These are phyloP conservation scores for Hypoxylon rubiginosum DNA, from an alignment of 2,329 filamentous ascomycete species.

Conservation along the genomic window DNA sequence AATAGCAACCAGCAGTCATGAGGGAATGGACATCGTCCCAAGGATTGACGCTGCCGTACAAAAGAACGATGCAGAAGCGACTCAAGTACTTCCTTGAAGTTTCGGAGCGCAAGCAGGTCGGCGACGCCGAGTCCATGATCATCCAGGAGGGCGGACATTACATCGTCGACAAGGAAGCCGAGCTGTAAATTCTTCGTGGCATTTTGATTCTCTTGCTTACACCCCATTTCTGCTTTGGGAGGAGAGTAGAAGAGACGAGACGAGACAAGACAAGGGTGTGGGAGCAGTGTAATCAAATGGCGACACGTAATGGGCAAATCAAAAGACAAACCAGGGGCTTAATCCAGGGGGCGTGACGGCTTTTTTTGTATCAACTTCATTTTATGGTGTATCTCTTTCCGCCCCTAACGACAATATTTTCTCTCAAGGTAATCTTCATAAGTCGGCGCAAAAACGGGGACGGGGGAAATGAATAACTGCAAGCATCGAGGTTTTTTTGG, in stretches of 20 bases:
- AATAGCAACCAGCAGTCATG: constrained; percentile 94
- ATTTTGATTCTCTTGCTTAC: not conserved
- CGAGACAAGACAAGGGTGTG: not conserved
- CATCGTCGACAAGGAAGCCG: constrained; percentile 34
- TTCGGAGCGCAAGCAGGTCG: constrained; percentile 89
- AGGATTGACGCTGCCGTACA: constrained; percentile 74
- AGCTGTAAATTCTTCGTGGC: constrained; percentile 38
- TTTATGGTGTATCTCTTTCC: constrained; percentile 7
- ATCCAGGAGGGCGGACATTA: constrained; percentile 44
- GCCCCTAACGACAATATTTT: not conserved
- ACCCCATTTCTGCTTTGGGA: not conserved
- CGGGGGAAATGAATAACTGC: constrained; percentile 15
- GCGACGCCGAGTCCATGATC: constrained; percentile 73
- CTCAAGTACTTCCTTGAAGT: constrained; percentile 77
- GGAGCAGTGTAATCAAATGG: not conserved
- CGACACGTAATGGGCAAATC: not conserved
- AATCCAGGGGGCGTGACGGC: constrained; percentile 12
- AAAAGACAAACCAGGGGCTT: constrained; percentile 13
- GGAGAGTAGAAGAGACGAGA: not conserved
- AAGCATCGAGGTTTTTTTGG: constrained; percentile 23
- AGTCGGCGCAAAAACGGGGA: constrained; percentile 19
- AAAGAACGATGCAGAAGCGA: constrained; percentile 73
- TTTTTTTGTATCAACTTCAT: constrained; percentile 4
- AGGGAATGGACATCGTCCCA: constrained; percentile 74
- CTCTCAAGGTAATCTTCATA: not conserved